Evolutionary conservation across 495 filamentous ascomycete species (phyloP).

Genomic region (Penicillium daleae): DNA sequence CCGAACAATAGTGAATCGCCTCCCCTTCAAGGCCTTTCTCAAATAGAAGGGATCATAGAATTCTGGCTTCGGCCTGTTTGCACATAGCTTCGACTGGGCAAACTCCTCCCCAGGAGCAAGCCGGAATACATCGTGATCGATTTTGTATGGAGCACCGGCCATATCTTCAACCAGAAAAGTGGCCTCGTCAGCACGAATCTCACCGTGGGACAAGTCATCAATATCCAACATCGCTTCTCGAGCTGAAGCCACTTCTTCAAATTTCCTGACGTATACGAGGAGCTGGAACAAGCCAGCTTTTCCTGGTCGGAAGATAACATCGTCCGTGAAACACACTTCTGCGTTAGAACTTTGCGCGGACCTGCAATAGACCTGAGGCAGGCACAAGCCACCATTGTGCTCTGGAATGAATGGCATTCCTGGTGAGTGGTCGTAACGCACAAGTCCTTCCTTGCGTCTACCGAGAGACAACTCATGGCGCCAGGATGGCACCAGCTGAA

Average conservation of each 20-base stretch:
- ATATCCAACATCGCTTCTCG: slow-evolving; percentile 15
- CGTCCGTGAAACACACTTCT: slow-evolving; percentile 30
- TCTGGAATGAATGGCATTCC: slow-evolving; percentile 41
- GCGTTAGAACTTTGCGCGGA: neutral
- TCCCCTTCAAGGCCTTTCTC: slow-evolving; percentile 17
- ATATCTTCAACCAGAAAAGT: slow-evolving; percentile 26
- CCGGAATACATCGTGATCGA: slow-evolving; percentile 9
- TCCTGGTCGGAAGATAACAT: slow-evolving; percentile 25
- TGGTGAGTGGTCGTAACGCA: slow-evolving; percentile 27
- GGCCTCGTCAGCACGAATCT: slow-evolving; percentile 16
- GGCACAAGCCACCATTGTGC: slow-evolving; percentile 31
- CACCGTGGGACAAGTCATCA: slow-evolving; percentile 19
- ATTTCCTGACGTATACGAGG: slow-evolving; percentile 25
- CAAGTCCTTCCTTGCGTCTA: slow-evolving; percentile 30
- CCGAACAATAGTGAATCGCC: slow-evolving; percentile 26
- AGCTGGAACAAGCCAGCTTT: slow-evolving; percentile 32
- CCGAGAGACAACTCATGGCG: slow-evolving; percentile 36
- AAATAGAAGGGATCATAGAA: slow-evolving; percentile 26
- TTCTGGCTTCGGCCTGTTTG: slow-evolving; percentile 23
- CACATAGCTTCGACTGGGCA: slow-evolving; percentile 25
- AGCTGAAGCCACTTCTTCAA: slow-evolving; percentile 13
- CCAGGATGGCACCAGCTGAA: slow-evolving; percentile 36
- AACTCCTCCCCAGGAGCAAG: slow-evolving; percentile 32
- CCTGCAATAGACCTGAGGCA: slow-evolving; percentile 41
- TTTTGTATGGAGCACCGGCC: neutral